Base-by-base conservation (phyloP, 164 flowering plant species). In the Vitis rupestris region DNA sequence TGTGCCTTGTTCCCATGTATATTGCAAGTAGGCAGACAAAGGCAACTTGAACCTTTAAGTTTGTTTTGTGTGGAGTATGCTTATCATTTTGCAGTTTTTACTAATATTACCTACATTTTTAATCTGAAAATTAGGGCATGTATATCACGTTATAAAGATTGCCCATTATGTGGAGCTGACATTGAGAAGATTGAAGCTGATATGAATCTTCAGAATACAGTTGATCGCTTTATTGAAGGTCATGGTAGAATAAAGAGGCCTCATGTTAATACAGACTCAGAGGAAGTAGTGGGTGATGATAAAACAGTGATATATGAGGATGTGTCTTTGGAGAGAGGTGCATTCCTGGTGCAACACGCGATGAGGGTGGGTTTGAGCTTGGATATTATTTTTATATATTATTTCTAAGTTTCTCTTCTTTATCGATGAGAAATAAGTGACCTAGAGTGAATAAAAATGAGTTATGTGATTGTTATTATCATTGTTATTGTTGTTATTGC, bases 261-360 rank as follows among this genome's bases (percentile, higher is more conserved):
- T 67, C 88, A 76, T 67, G 74, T 74, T 50, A 63, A 76, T 63
- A 57, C 54, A 2, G 86, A 85, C 54, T 29, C 75, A 50, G 73
- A 76, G 53, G 85, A 81, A 64, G 80, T 3, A 10, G 79, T 30
- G 16, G 67, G 37, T 59, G 83, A 90, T 10, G 71, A 72, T 29
- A 81, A 82, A 66, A 82, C 67, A 57, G 92, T 95, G 50, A 82
- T 82, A 57, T 95, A 95, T 73, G 98, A 83, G 70, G 99, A 95
- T 78, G 97, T 91, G 12, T 94, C 99, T 27, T 61, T 94, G 80
- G 98, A 94, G 75, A 86, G 98, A 74, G 99, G 98, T 70, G 76
- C 98, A 78, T 94, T 95, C 82, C 80, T 95, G 88, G 92, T 95
- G 75, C 97, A 93, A 73, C 98, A 95, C 74, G 99, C 98, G 70